Base-by-base conservation (phyloP, 495 filamentous ascomycete species). In the Aspergillus funiculosus region DNA sequence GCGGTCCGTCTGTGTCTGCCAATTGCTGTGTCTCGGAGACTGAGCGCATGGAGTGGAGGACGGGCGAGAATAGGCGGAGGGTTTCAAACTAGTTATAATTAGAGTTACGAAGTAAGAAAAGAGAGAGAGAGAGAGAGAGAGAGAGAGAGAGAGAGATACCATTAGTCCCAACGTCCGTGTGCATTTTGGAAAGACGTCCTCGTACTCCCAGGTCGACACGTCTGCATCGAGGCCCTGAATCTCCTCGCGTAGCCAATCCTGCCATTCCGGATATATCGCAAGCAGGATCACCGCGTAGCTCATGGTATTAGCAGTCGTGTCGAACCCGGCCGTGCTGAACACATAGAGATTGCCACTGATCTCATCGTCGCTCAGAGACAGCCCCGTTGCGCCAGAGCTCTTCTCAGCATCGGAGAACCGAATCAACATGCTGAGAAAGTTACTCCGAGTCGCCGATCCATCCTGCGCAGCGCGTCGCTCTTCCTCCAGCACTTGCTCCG, bases 251-350 rank as follows among this genome's bases (percentile, higher is more conserved):
- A 77, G 34, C 73, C 72, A 75, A 0, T 61, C 56, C 50, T 80
- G 76, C 49, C 62, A 73, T 13, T 69, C 39, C 0, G 74, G 71
- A 48, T 75, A 58, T 0, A 61, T 57, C 0, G 77, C 71, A 0
- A 80, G 55, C 18, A 78, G 60, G 15, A 63, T 59, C 1, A 78
- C 39, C 1, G 75, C 66, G 49, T 71, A 76, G 0, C 69, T 66
- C 21, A 79, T 57, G 1, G 66, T 74, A 31, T 72, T 74, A 0
- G 76, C 70, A 0, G 75, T 77, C 0, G 76, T 78, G 42, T 81
- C 76, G 46, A 74, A 73, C 0, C 77, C 78, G 2, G 77, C 78
- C 20, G 71, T 63, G 21, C 63, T 78, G 48, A 79, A 75, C 3
- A 73, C 59, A 39, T 77, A 81, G 15, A 80, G 67, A 25, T 52